Conservation (phyloP, 2,329 filamentous ascomycete genomes). For the Tolypocladium cylindrosporum region DNA sequence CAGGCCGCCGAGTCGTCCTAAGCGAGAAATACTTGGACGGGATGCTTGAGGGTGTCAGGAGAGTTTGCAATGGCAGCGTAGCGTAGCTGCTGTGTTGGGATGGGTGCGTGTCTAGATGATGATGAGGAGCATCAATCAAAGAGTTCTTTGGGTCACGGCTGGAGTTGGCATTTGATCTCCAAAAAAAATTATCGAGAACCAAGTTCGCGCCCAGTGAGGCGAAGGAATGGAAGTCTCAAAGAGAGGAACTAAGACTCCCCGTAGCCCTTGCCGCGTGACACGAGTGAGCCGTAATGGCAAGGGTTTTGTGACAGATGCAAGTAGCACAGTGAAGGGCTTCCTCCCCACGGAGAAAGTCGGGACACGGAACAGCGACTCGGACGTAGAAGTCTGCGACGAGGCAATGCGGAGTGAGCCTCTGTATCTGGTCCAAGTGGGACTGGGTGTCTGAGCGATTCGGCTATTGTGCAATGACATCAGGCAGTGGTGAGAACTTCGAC, state of each 20-base stretch:
- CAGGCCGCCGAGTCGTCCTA: slow-evolving; percentile 46
- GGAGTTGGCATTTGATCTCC: slow-evolving; percentile 10
- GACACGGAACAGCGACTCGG: not conserved
- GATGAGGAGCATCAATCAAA: slow-evolving; percentile 2
- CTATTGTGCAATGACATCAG: not conserved
- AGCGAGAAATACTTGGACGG: not conserved
- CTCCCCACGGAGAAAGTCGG: not conserved
- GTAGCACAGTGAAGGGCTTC: too few relatives aligned
- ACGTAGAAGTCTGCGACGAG: not conserved
- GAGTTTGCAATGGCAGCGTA: not conserved
- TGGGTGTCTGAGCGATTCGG: not conserved
- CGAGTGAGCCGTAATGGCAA: not conserved
- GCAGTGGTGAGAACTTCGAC: not conserved
- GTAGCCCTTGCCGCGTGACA: not conserved
- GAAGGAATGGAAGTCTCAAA: not conserved
- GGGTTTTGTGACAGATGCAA: not conserved
- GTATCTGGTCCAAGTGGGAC: not conserved
- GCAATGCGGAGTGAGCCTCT: not conserved
- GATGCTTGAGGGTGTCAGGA: not conserved
- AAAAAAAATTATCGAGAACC: not conserved
- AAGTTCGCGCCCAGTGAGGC: not conserved
- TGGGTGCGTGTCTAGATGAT: not conserved
- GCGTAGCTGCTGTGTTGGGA: not conserved
- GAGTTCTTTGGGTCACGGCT: slow-evolving; percentile 8
- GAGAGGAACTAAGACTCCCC: not conserved